Evolutionary conservation across 345 rosid genomes (phyloP).

Genomic region (Trapa incisa): DNA sequence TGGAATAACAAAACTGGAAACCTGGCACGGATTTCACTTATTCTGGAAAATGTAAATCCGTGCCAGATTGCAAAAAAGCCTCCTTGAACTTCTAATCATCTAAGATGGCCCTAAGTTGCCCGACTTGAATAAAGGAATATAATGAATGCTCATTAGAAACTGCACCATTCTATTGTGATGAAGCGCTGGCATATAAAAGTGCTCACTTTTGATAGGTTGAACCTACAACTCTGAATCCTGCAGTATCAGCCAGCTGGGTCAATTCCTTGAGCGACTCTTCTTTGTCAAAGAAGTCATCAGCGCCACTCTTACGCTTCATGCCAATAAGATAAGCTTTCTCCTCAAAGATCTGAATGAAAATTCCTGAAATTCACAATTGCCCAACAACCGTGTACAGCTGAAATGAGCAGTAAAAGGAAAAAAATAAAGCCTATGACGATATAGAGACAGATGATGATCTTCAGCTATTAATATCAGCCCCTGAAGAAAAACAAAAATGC

Average conservation of each 20-base stretch:
- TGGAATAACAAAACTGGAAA: conserved; percentile 1
- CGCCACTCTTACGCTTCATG: conserved; percentile 59
- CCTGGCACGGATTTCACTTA: neutral
- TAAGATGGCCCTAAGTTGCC: neutral
- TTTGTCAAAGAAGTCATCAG: conserved; percentile 36
- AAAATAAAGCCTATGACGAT: too few relatives aligned
- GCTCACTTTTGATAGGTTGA: conserved; percentile 81
- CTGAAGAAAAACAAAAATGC: neutral
- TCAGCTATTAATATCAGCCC: neutral
- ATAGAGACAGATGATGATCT: too few relatives aligned
- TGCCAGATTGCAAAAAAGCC: neutral
- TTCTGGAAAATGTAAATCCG: neutral
- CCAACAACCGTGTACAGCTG: neutral
- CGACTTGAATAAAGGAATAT: neutral
- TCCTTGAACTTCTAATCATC: neutral
- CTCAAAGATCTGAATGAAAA: conserved; percentile 42
- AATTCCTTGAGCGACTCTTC: conserved; percentile 87
- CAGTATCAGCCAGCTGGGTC: conserved; percentile 88
- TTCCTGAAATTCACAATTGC: neutral
- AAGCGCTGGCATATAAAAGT: neutral
- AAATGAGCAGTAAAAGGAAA: neutral
- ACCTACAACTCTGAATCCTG: conserved; percentile 71
- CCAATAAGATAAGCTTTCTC: conserved; percentile 81
- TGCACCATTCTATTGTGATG: neutral
- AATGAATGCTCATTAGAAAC: too few relatives aligned